phyloP scores from a whole-genome alignment of 768 basidiomycete genomes.

The Tylopilus cervinicoccineus region DNA sequence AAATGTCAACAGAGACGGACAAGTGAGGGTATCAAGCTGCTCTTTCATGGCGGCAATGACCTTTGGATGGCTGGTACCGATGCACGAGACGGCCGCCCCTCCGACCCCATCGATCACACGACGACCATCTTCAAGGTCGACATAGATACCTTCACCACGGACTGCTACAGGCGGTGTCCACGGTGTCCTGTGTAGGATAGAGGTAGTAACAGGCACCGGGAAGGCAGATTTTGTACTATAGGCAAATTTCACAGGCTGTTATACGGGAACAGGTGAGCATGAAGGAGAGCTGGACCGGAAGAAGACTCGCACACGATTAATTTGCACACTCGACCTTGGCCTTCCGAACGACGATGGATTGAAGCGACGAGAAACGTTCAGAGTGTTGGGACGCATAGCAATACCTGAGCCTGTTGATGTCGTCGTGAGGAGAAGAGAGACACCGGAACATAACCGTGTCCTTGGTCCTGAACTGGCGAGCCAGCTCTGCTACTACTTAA shows the following conservation, averaged over 20 bases:
- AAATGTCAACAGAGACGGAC: slow-evolving; percentile 38
- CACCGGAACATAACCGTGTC: too few species aligned
- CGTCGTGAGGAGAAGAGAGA: neutral
- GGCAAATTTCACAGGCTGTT: neutral
- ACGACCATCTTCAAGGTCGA: slow-evolving; percentile 66
- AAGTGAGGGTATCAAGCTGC: slow-evolving; percentile 73
- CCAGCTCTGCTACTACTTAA: too few species aligned
- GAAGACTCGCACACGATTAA: neutral
- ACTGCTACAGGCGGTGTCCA: slow-evolving; percentile 71
- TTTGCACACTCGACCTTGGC: neutral
- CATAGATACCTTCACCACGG: slow-evolving; percentile 62
- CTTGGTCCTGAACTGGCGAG: too few species aligned
- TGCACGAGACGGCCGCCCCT: slow-evolving; percentile 78
- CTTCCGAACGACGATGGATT: too few species aligned
- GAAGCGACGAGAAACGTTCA: neutral
- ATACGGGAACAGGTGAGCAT: neutral
- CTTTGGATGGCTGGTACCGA: slow-evolving; percentile 71
- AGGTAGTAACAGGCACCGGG: slow-evolving; percentile 19
- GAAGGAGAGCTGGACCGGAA: neutral
- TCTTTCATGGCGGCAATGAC: slow-evolving; percentile 74
- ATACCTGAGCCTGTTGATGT: neutral
- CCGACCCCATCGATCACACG: slow-evolving; percentile 76
- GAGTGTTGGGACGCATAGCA: neutral
- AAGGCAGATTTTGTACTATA: neutral
- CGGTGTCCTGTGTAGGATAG: slow-evolving; percentile 66